A percentile compares a stretch with the other conserved stretches of the same genome.
Conservation (phyloP, 768 basidiomycete genomes). For the Russula vinacea region DNA sequence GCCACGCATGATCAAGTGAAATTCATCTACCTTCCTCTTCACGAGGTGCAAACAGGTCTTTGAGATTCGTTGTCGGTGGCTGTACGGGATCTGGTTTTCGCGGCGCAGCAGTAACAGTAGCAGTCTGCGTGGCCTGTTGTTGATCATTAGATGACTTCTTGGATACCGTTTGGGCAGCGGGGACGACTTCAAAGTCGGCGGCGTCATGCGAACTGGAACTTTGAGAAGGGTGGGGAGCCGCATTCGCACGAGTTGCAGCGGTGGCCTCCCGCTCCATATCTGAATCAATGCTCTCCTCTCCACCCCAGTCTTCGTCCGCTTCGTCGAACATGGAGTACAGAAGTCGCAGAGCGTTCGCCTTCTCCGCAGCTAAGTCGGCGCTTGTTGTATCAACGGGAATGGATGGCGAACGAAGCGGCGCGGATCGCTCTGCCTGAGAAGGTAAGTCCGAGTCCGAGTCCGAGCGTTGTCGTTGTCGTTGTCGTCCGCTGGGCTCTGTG, state of each 20-base stretch:
- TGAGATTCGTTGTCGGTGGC: constrained; percentile 42
- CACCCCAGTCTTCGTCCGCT: constrained; percentile 54
- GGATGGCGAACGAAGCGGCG: not conserved
- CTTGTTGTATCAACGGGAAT: constrained; percentile 14
- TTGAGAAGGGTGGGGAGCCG: constrained; percentile 19
- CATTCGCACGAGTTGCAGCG: constrained; percentile 26
- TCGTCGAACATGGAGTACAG: constrained; percentile 53
- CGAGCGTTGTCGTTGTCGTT: no score
- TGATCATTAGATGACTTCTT: not conserved
- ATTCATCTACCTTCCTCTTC: constrained; percentile 62
- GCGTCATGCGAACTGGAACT: constrained; percentile 34
- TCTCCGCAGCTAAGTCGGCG: constrained; percentile 45
- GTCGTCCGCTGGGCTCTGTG: constrained; percentile 19
- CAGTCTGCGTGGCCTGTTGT: not conserved
- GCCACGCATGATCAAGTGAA: not conserved
- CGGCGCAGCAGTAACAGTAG: not conserved
- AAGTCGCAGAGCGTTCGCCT: constrained; percentile 45
- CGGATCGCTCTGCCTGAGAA: not conserved
- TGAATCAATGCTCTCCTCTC: constrained; percentile 54
- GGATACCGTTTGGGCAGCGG: constrained; percentile 1
- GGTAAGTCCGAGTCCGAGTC: not conserved
- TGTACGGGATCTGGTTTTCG: not conserved
- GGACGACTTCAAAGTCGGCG: constrained; percentile 27
- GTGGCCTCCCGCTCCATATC: constrained; percentile 49
- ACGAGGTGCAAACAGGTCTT: constrained; percentile 70